These are phyloP conservation scores for Fraxinus latifolia DNA, from an alignment of 305 asterid genomes.

Conservation along the genomic window DNA sequence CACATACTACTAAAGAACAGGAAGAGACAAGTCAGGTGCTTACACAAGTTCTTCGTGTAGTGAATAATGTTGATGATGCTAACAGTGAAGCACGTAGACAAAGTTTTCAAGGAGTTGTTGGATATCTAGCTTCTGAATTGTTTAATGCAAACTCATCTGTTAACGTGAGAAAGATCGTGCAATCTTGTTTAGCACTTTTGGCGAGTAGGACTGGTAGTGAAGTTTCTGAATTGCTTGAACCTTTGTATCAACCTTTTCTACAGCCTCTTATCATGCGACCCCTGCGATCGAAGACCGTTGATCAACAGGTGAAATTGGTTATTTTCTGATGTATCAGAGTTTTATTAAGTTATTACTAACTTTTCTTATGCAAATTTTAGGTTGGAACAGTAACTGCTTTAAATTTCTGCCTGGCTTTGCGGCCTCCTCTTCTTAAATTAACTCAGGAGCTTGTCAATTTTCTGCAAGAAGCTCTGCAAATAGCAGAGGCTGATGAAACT, in stretches of 20 bases:
- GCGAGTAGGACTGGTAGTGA: slow-evolving; percentile 99
- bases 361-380: slow-evolving; percentile 38
- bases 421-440: slow-evolving; percentile 97
- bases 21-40: slow-evolving; percentile 99
- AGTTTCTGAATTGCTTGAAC: slow-evolving; percentile 97
- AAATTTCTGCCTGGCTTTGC: slow-evolving; percentile 94
- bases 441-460: slow-evolving; percentile 88
- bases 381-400: slow-evolving; percentile 97
- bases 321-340: slow-evolving; percentile 14
- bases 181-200: slow-evolving; percentile 96
- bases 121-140: slow-evolving; percentile 87
- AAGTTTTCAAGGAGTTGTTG: slow-evolving; percentile 96
- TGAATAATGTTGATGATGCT: slow-evolving; percentile 96
- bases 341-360: slow-evolving; percentile 25
- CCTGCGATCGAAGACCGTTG: slow-evolving; percentile 89
- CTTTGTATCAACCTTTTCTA: slow-evolving; percentile 84
- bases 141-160: slow-evolving; percentile 85
- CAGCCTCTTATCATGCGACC: slow-evolving; percentile 94
- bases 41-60: slow-evolving; percentile 95
- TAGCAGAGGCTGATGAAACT: slow-evolving; percentile 93
- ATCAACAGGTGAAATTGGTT: slow-evolving; percentile 75
- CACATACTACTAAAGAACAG: slow-evolving; percentile 88
- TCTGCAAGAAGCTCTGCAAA: slow-evolving; percentile 97
- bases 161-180: slow-evolving; percentile 89
- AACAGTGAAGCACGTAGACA: slow-evolving; percentile 87